phyloP scores from a whole-genome alignment of 2,329 filamentous ascomycete species.

The Diaporthe destruens region DNA sequence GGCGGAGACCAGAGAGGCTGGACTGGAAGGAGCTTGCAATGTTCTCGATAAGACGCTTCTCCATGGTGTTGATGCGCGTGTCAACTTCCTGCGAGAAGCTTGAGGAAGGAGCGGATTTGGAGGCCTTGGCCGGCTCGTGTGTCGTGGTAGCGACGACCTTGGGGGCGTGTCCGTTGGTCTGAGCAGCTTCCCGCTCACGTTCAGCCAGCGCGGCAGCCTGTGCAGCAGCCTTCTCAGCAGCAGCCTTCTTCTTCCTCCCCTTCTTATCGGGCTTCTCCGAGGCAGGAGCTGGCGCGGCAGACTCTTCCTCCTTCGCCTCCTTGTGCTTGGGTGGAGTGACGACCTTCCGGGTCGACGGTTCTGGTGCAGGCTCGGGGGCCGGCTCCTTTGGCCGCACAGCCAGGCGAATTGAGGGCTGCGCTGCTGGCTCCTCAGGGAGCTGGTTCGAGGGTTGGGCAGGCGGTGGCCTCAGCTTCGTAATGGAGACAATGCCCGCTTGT shows the following conservation, averaged over 20 bases:
- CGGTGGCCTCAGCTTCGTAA: constrained; percentile 74
- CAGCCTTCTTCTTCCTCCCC: constrained; percentile 76
- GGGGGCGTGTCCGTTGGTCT: constrained; percentile 54
- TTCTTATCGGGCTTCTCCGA: constrained; percentile 73
- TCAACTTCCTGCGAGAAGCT: constrained; percentile 62
- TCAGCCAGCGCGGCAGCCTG: constrained; percentile 59
- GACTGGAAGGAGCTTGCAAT: constrained; percentile 35
- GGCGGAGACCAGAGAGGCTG: constrained; percentile 35
- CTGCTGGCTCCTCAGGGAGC: constrained; percentile 48
- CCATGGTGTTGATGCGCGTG: constrained; percentile 66
- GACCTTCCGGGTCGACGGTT: constrained; percentile 49
- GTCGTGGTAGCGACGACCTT: constrained; percentile 48
- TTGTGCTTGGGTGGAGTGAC: constrained; percentile 55
- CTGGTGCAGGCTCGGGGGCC: constrained; percentile 41
- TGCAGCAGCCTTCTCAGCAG: constrained; percentile 54
- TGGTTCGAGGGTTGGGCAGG: constrained; percentile 61
- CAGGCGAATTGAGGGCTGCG: constrained; percentile 50
- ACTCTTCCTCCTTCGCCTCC: constrained; percentile 64
- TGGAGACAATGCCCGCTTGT: constrained; percentile 78
- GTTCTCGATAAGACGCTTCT: constrained; percentile 57
- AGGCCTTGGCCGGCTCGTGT: constrained; percentile 50
- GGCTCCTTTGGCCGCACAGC: constrained; percentile 49
- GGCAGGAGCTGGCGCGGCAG: constrained; percentile 50
- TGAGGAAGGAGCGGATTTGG: constrained; percentile 46
- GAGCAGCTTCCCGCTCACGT: constrained; percentile 54